Conservation (phyloP, 176 grass and related monocot species). For the Musa itinerans region DNA sequence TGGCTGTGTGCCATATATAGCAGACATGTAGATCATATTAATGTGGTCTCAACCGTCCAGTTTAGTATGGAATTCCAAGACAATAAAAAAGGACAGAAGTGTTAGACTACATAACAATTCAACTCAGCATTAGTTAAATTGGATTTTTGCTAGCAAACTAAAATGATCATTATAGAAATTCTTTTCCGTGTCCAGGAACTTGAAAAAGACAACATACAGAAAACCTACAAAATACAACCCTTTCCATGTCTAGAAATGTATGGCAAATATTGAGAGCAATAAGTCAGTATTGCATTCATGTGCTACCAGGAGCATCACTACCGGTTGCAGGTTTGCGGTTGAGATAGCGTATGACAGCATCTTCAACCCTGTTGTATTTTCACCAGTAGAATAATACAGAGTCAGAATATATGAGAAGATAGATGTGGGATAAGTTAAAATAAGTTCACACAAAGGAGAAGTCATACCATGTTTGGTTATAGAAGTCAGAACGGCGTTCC, state of each 20-base stretch:
- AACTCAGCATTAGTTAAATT: neutral
- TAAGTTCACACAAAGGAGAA: neutral
- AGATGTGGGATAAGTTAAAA: neutral
- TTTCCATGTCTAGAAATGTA: neutral
- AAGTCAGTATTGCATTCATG: neutral
- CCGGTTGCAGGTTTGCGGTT: constrained; percentile 63
- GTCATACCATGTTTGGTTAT: constrained; percentile 75
- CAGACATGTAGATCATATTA: too few relatives aligned
- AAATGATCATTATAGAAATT: neutral
- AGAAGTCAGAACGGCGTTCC: constrained; percentile 84
- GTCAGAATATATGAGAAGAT: neutral
- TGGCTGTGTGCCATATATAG: too few relatives aligned
- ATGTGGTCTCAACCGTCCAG: too few relatives aligned
- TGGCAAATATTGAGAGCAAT: neutral
- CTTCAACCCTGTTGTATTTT: constrained; percentile 59
- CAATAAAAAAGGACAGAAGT: too few relatives aligned
- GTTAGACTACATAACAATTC: neutral
- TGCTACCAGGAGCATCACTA: constrained; percentile 50
- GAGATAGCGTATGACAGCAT: constrained; percentile 87
- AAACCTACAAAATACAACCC: neutral
- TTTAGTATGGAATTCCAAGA: too few relatives aligned
- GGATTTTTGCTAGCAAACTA: neutral
- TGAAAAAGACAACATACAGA: neutral
- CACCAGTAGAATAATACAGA: neutral
- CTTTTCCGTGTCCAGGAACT: neutral